Conservation (phyloP, 805 yeast genomes). For the Lipomyces mesembrius region DNA sequence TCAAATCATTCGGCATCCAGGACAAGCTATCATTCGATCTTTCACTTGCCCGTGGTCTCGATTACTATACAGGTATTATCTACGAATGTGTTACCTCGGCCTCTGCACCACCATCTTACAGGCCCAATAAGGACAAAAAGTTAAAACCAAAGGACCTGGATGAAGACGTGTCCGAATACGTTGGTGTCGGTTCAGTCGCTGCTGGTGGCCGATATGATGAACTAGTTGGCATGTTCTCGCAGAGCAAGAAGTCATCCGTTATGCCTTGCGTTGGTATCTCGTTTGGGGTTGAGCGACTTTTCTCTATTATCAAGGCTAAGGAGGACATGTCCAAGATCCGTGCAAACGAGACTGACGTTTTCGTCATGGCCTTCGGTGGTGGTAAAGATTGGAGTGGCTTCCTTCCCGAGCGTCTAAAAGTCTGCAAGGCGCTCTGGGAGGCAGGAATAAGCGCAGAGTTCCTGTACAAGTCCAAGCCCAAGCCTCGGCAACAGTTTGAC, state of each 20-base stretch:
- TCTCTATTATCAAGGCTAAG: slow-evolving; percentile 84
- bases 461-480: slow-evolving; percentile 89
- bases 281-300: slow-evolving; percentile 94
- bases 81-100: slow-evolving; percentile 95
- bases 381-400: slow-evolving; percentile 96
- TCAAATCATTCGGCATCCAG: slow-evolving; percentile 77
- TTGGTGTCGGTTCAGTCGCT: slow-evolving; percentile 97
- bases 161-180: slow-evolving; percentile 90
- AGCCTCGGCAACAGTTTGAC: slow-evolving; percentile 94
- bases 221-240: slow-evolving; percentile 93
- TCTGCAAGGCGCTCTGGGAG: slow-evolving; percentile 82
- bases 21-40: slow-evolving; percentile 79
- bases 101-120: slow-evolving; percentile 73
- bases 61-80: slow-evolving; percentile 95
- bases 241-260: slow-evolving; percentile 71
- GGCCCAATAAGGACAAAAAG: slow-evolving; percentile 35
- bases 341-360: slow-evolving; percentile 89
- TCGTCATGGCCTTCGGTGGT: slow-evolving; percentile 97
- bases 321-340: slow-evolving; percentile 67
- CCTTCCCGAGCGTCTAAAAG: slow-evolving; percentile 85
- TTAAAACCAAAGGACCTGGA: slow-evolving; percentile 50
- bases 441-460: slow-evolving; percentile 90
- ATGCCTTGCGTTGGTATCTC: slow-evolving; percentile 98
- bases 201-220: slow-evolving; percentile 99
- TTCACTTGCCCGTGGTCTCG: slow-evolving; percentile 95